These are phyloP conservation scores for Eimeria sp. DNA, from an alignment of 169 alveolate species.

Conservation along the genomic window DNA sequence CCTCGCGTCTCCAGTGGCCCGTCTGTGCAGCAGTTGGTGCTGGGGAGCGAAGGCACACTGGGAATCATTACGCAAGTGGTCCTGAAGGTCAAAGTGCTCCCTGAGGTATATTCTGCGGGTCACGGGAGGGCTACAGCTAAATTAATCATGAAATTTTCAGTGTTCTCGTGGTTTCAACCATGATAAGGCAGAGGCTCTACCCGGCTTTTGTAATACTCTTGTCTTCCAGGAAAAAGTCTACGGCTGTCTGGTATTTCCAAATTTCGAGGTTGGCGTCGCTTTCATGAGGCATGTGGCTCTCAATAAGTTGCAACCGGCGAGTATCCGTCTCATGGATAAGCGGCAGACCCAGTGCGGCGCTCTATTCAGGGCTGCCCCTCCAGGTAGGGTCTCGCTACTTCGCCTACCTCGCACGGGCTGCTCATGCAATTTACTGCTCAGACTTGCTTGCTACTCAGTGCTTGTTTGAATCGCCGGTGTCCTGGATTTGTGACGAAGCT, in stretches of 20 bases:
- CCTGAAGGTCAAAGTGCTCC: constrained; percentile 87
- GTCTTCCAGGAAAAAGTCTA: constrained; percentile 75
- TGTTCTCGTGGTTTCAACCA: neutral
- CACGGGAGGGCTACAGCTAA: neutral
- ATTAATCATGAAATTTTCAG: neutral
- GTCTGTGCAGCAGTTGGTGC: constrained; percentile 87
- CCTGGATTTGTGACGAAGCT: neutral
- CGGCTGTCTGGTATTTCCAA: constrained; percentile 92
- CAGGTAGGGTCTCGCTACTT: neutral
- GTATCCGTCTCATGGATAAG: constrained; percentile 82
- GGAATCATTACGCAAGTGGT: constrained; percentile 93
- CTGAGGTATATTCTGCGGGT: constrained; percentile 81
- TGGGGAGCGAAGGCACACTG: constrained; percentile 92
- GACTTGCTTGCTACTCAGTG: neutral
- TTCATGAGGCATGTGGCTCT: constrained; percentile 90
- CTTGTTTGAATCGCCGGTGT: constrained; percentile 1
- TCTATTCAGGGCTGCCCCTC: constrained; percentile 31
- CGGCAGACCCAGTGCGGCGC: constrained; percentile 61
- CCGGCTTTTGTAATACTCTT: neutral
- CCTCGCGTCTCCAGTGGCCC: constrained; percentile 93
- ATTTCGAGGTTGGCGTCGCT: constrained; percentile 89
- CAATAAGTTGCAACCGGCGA: constrained; percentile 89
- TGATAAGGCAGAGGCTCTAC: neutral
- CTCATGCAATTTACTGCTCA: neutral
- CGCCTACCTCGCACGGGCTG: neutral